These are phyloP conservation scores for Pyrenophora seminiperda DNA, from an alignment of 2,329 filamentous ascomycete species.

Conservation along the genomic window DNA sequence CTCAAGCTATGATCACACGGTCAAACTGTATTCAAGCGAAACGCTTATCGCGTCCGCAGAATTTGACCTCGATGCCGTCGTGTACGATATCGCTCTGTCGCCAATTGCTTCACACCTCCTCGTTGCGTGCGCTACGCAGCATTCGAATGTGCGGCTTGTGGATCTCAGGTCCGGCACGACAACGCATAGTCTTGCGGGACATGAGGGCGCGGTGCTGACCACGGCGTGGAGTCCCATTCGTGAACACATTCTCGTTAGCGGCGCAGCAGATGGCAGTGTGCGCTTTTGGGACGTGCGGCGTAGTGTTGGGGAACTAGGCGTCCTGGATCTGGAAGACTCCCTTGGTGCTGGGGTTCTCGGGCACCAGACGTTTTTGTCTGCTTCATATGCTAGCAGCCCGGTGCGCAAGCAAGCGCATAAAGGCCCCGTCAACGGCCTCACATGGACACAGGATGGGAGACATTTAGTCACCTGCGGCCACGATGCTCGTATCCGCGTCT, in stretches of 20 bases:
- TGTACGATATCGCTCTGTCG: constrained; percentile 80
- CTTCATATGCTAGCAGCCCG: constrained; percentile 46
- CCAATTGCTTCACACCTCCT: constrained; percentile 73
- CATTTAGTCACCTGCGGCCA: constrained; percentile 81
- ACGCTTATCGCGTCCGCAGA: constrained; percentile 65
- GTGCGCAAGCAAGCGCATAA: constrained; percentile 66
- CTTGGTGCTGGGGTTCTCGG: constrained; percentile 55
- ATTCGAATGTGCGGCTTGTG: constrained; percentile 81
- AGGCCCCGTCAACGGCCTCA: constrained; percentile 81
- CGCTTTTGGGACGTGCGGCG: constrained; percentile 87
- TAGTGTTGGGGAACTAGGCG: constrained; percentile 74
- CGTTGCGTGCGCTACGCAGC: constrained; percentile 86
- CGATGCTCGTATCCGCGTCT: constrained; percentile 83
- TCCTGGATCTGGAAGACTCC: constrained; percentile 83
- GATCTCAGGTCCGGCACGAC: constrained; percentile 82
- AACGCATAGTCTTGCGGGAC: constrained; percentile 57
- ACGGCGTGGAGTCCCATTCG: constrained; percentile 80
- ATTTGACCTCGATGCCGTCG: constrained; percentile 70
- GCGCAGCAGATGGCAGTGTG: constrained; percentile 81
- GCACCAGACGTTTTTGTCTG: constrained; percentile 17
- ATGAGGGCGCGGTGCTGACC: constrained; percentile 62
- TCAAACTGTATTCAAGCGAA: constrained; percentile 76
- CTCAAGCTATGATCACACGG: constrained; percentile 75
- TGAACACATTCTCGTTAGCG: constrained; percentile 80
- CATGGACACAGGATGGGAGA: constrained; percentile 80